Conservation (phyloP, 2,329 filamentous ascomycete genomes). For the Drechmeria coniospora region DNA sequence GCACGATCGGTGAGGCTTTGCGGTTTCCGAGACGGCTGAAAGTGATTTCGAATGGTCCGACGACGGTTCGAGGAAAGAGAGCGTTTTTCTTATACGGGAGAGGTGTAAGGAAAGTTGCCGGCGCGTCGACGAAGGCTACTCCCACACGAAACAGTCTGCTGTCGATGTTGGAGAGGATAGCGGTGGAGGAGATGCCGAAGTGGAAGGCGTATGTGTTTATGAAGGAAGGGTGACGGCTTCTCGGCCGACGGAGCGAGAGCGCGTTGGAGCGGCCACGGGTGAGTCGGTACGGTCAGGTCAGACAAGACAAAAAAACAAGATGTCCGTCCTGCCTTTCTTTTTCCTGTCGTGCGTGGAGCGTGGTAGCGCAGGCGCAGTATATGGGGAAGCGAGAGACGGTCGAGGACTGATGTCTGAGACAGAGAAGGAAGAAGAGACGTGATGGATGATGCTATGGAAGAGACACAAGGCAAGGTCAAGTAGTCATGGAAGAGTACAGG, state of each 20-base stretch:
- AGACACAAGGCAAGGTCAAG: neutral
- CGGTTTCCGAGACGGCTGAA: neutral
- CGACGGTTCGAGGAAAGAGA: no score
- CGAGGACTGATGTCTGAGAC: conserved; percentile 4
- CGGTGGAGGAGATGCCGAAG: no score
- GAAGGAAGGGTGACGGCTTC: no score
- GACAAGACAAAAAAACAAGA: conserved; percentile 1
- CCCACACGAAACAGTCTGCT: neutral
- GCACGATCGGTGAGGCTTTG: neutral
- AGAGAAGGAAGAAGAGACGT: conserved; percentile 1
- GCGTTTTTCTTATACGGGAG: no score
- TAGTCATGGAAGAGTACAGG: neutral
- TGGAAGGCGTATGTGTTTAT: no score
- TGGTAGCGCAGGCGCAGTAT: neutral
- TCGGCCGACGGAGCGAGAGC: neutral
- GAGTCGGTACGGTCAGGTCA: neutral
- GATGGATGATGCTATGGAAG: neutral
- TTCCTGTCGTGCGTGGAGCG: conserved; percentile 1
- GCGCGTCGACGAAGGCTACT: neutral
- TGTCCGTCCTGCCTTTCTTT: conserved; percentile 1
- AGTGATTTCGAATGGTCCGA: neutral
- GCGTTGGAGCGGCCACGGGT: neutral
- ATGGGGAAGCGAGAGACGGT: conserved; percentile 1
- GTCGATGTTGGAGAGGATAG: no score
- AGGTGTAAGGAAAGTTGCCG: no score